Evolutionary conservation across 1,284 basidiomycete genomes (phyloP).

Genomic region (Puccinia hordei): DNA sequence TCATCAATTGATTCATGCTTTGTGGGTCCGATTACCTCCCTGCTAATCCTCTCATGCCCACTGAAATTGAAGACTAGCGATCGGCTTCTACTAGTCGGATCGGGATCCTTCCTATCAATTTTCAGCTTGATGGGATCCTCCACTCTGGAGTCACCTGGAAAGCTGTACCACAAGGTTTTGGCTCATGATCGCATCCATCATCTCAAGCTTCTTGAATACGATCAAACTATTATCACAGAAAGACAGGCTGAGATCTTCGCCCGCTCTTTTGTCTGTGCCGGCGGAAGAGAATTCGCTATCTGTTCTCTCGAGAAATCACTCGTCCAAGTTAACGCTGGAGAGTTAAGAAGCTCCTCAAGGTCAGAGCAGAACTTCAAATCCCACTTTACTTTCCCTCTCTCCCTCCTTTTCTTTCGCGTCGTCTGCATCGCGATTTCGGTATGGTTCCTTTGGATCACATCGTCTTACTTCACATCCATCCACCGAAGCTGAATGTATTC

Average conservation of each 20-base stretch:
- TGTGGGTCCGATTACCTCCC: conserved; percentile 13
- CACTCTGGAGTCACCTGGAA: neutral
- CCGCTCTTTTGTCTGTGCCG: neutral
- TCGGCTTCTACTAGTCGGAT: conserved; percentile 12
- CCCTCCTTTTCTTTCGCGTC: neutral
- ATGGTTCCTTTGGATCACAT: neutral
- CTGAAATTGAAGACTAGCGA: neutral
- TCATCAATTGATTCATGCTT: neutral
- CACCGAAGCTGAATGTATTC: neutral
- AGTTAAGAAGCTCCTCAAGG: neutral
- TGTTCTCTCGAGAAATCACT: neutral
- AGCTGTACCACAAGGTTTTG: neutral
- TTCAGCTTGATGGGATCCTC: neutral
- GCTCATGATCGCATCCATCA: conserved; percentile 18
- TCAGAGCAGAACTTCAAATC: neutral
- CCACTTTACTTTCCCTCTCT: neutral
- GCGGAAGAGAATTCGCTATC: conserved; percentile 7
- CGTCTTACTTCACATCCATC: neutral
- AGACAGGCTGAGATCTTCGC: neutral
- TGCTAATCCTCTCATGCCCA: neutral
- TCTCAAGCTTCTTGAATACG: conserved; percentile 4
- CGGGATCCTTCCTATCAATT: conserved; percentile 3
- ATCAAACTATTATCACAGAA: no score
- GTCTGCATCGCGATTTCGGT: neutral
- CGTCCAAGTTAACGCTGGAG: neutral